Percentiles rank a stretch among this genome's conserved stretches.
Conservation (phyloP, 2,329 filamentous ascomycete genomes). For the Ascochyta rabiei region DNA sequence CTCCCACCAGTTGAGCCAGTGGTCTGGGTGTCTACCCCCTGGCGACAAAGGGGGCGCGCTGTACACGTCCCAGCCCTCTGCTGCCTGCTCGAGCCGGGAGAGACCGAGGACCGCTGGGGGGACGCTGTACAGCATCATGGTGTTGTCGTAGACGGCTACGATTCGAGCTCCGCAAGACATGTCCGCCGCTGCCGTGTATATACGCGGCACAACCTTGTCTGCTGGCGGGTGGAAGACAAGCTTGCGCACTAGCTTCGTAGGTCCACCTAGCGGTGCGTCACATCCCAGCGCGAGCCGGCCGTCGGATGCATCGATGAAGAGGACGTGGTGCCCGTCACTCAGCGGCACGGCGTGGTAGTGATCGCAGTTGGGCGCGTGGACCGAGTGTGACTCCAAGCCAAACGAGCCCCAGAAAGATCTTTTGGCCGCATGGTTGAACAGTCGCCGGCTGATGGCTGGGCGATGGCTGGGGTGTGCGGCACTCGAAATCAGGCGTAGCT, state of each 20-base stretch:
- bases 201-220: constrained; percentile 49
- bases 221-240: constrained; percentile 59
- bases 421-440: constrained; percentile 24
- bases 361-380: constrained; percentile 50
- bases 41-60: constrained; percentile 15
- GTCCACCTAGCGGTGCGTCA: constrained; percentile 64
- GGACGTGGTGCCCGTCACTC: constrained; percentile 68
- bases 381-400: constrained; percentile 24
- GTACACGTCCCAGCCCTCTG: constrained; percentile 29
- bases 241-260: constrained; percentile 64
- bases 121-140: constrained; percentile 65
- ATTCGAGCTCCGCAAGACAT: constrained; percentile 63
- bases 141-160: constrained; percentile 61
- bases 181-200: constrained; percentile 65
- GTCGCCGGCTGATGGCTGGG: constrained; percentile 30
- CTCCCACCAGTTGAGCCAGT: constrained; percentile 42
- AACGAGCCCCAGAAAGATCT: constrained; percentile 32
- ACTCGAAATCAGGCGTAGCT: constrained; percentile 68
- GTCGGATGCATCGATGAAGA: constrained; percentile 67
- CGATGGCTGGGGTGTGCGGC: constrained; percentile 54
- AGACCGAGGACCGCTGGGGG: constrained; percentile 57
- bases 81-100: constrained; percentile 39
- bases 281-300: constrained; percentile 65
- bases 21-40: constrained; percentile 25
- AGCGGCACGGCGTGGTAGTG: constrained; percentile 69